Base-by-base conservation (phyloP, 2,329 filamentous ascomycete genomes). In the Knoxdaviesia capensis region DNA sequence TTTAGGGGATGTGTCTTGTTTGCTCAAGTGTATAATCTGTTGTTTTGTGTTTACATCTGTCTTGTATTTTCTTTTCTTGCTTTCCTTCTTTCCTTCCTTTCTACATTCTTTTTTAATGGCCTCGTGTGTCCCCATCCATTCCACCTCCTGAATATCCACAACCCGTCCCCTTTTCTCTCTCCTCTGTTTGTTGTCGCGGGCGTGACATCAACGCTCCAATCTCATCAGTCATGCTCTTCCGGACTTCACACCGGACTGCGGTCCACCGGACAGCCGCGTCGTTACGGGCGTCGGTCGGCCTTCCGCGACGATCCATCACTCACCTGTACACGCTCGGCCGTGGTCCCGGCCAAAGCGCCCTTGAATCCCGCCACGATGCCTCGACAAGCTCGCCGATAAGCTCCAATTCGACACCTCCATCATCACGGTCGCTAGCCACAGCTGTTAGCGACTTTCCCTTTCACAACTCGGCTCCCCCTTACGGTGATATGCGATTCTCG, bases 371-470 rank as follows among this genome's bases (percentile, higher is more conserved):
- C 31, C 41, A 35, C 34, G 39, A 41, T 35, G 33, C 20, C 38
- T 40, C 31, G 29, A 38, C 40, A 6, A 7, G 44, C 20, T 20
- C 20, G 20, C 20, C 20, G 20, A 20, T 20, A 20, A 20, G 20
- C 20, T 20, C 20, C 20, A 20, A 20, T 20, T 20, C 6, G 34
- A 37, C 20, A 40, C 11, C 30, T 11, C 43, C 6, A 41, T 7
- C 37, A 43, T 44, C 40, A 5, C 53, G 62, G 7, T 56, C 40
- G 31, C 53, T 65, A 7, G 62, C 62, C 34, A 65, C 62, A 5
- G 60, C 60, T 3, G 57, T 64, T 6, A 59, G 62, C 7, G 59
- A 63, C 42, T 56, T 53, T 35, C 32, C 51, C 1, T 59, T 48
- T 36, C 41, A 34, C 32, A 31, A n/a, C 34, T 39, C 20, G 20